phyloP scores from a whole-genome alignment of 768 basidiomycete species.

The Dentipellis fragilis region DNA sequence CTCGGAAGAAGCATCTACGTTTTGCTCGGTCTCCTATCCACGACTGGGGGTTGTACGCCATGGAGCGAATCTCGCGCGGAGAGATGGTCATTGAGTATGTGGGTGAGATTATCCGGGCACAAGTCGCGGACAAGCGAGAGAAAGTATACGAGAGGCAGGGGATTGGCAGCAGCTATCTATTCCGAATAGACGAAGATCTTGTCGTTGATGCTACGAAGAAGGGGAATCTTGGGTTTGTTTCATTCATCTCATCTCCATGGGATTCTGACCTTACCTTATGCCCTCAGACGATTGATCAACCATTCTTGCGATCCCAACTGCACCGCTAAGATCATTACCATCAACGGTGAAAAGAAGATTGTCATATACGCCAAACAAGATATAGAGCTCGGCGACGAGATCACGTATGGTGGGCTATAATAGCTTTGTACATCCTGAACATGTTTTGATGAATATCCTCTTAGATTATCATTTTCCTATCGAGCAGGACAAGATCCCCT shows the following conservation, averaged over 20 bases:
- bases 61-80: conserved; percentile 87
- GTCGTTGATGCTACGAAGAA: conserved; percentile 99
- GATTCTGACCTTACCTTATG: not conserved
- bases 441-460: too few relatives aligned
- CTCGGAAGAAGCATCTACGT: conserved; percentile 93
- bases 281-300: conserved; percentile 83
- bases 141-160: conserved; percentile 95
- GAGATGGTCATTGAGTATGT: conserved; percentile 99
- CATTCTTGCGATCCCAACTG: conserved; percentile 97
- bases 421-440: not conserved
- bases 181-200: conserved; percentile 94
- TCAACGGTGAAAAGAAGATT: conserved; percentile 92
- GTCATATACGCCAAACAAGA: conserved; percentile 98
- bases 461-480: conserved; percentile 96
- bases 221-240: conserved; percentile 89
- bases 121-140: conserved; percentile 94
- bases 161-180: conserved; percentile 95
- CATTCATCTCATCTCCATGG: not conserved
- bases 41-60: conserved; percentile 96
- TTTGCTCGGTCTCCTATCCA: conserved; percentile 95
- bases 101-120: conserved; percentile 90
- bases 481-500: conserved; percentile 95
- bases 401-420: conserved; percentile 82
- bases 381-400: conserved; percentile 94
- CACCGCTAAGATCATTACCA: conserved; percentile 84